A percentile compares a stretch with the other conserved stretches of the same genome.
These are phyloP conservation scores for Phytophthora fragariaefolia DNA, from an alignment of 352 stramenopile species.

Conservation along the genomic window DNA sequence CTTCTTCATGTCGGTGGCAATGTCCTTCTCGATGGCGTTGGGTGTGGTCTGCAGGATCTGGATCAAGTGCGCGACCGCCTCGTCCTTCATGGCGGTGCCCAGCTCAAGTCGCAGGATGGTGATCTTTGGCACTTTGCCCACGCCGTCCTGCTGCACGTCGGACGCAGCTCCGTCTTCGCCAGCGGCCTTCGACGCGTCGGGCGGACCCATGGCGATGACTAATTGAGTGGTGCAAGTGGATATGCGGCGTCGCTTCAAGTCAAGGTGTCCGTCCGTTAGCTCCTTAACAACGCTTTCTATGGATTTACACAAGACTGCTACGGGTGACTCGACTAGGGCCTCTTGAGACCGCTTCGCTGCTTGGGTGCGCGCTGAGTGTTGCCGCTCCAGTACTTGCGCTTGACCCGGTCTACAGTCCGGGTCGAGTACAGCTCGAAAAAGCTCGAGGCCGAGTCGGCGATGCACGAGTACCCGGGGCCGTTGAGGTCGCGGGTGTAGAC, in stretches of 20 bases:
- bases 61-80: conserved; percentile 60
- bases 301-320: conserved; percentile 10
- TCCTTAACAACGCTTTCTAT: conserved; percentile 26
- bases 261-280: conserved; percentile 12
- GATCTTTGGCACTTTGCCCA: conserved; percentile 63
- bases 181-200: conserved; percentile 49
- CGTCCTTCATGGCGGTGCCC: conserved; percentile 73
- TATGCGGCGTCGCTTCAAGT: conserved; percentile 33
- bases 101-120: conserved; percentile 70
- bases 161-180: conserved; percentile 27
- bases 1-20: conserved; percentile 99
- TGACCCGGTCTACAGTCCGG: conserved; percentile 83
- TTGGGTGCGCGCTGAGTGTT: conserved; percentile 16
- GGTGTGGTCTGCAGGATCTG: conserved; percentile 48
- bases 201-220: conserved; percentile 46
- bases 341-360: conserved; percentile 21
- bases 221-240: conserved; percentile 14
- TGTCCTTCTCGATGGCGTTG: conserved; percentile 91
- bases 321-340: conserved; percentile 23
- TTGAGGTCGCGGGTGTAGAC: conserved; percentile 53
- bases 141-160: conserved; percentile 22
- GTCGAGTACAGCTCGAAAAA: conserved; percentile 90
- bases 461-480: conserved; percentile 48
- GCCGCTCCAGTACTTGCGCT: conserved; percentile 70
- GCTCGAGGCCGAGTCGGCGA: conserved; percentile 64